Evolutionary conservation across 257 asterid species (phyloP).

Genomic region (Ilex asprella): DNA sequence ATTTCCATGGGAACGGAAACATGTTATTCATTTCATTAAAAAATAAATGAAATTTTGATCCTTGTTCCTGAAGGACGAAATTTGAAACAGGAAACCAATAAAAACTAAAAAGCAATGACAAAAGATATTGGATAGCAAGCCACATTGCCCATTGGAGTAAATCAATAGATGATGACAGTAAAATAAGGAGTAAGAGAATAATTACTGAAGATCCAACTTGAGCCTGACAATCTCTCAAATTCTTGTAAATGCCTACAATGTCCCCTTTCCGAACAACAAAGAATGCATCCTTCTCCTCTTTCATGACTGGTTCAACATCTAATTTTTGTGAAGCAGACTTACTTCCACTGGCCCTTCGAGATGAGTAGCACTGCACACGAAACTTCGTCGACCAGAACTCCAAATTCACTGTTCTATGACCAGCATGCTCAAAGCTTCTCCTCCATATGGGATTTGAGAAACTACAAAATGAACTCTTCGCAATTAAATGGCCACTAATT

Average conservation of each 20-base stretch:
- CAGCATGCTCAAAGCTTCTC: slow-evolving; percentile 27
- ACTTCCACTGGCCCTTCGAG: slow-evolving; percentile 36
- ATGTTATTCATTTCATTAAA: too few species aligned
- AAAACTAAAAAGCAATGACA: too few species aligned
- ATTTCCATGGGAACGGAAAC: too few species aligned
- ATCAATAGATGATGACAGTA: slow-evolving; percentile 1
- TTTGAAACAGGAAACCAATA: too few species aligned
- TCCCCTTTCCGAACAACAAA: slow-evolving; percentile 96
- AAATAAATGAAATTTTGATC: too few species aligned
- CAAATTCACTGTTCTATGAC: slow-evolving; percentile 34
- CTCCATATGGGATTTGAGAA: slow-evolving; percentile 35
- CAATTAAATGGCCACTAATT: slow-evolving; percentile 24
- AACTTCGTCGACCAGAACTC: slow-evolving; percentile 26
- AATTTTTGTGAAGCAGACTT: slow-evolving; percentile 32
- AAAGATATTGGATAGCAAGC: too few species aligned
- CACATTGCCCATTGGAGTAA: too few species aligned
- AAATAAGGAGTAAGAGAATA: slow-evolving; percentile 11
- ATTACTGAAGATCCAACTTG: slow-evolving; percentile 97
- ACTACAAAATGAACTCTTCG: slow-evolving; percentile 32
- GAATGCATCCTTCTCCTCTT: slow-evolving; percentile 87
- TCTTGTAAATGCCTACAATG: slow-evolving; percentile 81
- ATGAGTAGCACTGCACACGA: slow-evolving; percentile 44
- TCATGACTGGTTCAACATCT: slow-evolving; percentile 40
- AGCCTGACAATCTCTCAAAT: slow-evolving; percentile 88
- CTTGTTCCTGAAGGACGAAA: too few species aligned